Percentiles rank a stretch among this genome's conserved stretches.
phyloP scores from a whole-genome alignment of 768 basidiomycete species.

The Tylopilus rubrobrunneus region DNA sequence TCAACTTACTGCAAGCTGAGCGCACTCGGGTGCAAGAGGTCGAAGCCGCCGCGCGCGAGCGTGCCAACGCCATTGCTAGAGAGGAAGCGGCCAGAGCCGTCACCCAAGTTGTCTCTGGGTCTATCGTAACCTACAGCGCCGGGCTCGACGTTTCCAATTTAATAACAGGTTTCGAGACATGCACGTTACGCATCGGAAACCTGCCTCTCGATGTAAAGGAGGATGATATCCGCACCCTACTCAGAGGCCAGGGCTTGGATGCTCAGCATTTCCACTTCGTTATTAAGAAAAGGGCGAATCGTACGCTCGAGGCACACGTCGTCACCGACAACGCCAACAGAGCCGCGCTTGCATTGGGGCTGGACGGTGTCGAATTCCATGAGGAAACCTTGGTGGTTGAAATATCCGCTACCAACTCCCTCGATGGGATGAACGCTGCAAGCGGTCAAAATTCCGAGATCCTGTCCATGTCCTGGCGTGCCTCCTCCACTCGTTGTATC shows the following conservation, averaged over 20 bases:
- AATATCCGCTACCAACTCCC: slow-evolving; percentile 35
- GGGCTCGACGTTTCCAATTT: slow-evolving; percentile 45
- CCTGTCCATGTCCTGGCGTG: slow-evolving; percentile 49
- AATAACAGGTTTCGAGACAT: slow-evolving; percentile 51
- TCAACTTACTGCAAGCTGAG: not conserved
- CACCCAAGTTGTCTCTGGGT: slow-evolving; percentile 42
- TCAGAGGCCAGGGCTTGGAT: slow-evolving; percentile 42
- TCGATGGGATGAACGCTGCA: slow-evolving; percentile 41
- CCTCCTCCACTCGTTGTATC: slow-evolving; percentile 44
- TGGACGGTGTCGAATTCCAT: slow-evolving; percentile 49
- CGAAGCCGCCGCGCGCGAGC: slow-evolving; percentile 16
- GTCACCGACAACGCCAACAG: slow-evolving; percentile 41
- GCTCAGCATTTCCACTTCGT: slow-evolving; percentile 32
- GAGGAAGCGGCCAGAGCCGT: slow-evolving; percentile 42
- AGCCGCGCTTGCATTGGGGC: slow-evolving; percentile 35
- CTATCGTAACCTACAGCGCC: slow-evolving; percentile 46
- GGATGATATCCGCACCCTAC: slow-evolving; percentile 40
- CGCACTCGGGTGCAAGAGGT: slow-evolving; percentile 7
- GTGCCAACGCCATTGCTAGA: slow-evolving; percentile 13
- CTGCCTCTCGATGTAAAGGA: slow-evolving; percentile 39
- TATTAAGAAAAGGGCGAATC: slow-evolving; percentile 26
- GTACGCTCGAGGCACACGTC: slow-evolving; percentile 39
- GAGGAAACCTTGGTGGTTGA: slow-evolving; percentile 41
- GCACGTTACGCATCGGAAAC: slow-evolving; percentile 42
- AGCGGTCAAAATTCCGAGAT: slow-evolving; percentile 33